Percentiles rank a stretch among this genome's conserved stretches.
These are phyloP conservation scores for Arabidopsis hybrid DNA, from an alignment of 441 rosid genomes.

Conservation along the genomic window DNA sequence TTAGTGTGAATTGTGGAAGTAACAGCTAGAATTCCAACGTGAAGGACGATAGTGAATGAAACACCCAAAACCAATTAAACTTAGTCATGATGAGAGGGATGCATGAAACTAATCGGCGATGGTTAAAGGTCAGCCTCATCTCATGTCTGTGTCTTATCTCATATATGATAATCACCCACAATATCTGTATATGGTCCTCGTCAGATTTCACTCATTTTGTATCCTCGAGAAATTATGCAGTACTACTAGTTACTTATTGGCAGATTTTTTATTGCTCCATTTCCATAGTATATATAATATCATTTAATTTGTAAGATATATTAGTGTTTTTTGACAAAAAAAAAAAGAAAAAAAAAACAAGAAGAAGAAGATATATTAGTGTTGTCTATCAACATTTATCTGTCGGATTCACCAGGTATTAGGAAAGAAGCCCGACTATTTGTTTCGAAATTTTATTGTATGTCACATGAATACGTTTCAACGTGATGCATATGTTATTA, in stretches of 20 bases:
- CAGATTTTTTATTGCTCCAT: neutral
- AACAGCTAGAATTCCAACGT: conserved; percentile 21
- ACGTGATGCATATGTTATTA: neutral
- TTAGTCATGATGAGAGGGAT: neutral
- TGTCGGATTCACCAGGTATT: conserved; percentile 5
- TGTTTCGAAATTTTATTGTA: neutral
- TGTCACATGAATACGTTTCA: conserved; percentile 13
- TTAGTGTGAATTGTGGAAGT: conserved; percentile 10
- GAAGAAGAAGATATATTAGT: no score
- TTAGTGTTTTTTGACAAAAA: no score
- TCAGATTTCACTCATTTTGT: conserved; percentile 41
- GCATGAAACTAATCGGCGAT: conserved; percentile 4
- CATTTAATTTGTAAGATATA: no score
- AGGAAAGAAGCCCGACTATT: neutral
- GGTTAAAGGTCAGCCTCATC: conserved; percentile 29
- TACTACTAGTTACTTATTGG: neutral
- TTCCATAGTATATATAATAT: neutral
- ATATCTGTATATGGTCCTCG: conserved; percentile 41
- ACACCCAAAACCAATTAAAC: conserved; percentile 3
- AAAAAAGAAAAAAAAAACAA: no score
- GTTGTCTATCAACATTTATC: no score
- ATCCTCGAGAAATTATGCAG: neutral
- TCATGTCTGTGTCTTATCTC: conserved; percentile 22
- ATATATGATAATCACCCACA: neutral
- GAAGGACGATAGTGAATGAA: conserved; percentile 16